Percentiles rank a stretch among this genome's conserved stretches.
phyloP scores from a whole-genome alignment of 306 rosid species.

The Vicia villosa region DNA sequence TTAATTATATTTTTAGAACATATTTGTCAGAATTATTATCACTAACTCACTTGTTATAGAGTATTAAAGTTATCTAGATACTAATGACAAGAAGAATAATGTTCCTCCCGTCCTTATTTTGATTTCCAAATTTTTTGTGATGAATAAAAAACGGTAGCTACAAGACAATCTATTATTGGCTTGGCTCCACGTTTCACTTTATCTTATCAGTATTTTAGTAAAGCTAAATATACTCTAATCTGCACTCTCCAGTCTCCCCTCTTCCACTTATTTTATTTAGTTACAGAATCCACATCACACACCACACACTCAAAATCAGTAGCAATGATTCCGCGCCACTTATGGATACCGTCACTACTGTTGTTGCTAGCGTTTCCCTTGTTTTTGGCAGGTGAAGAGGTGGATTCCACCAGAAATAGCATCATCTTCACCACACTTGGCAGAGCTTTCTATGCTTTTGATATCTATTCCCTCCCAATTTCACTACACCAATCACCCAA shows the following conservation, averaged over 20 bases:
- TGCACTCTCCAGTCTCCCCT: background rate
- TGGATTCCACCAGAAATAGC: slow-evolving; percentile 21
- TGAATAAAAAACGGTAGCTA: slow-evolving; percentile 2
- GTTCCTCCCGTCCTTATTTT: background rate
- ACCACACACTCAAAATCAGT: background rate
- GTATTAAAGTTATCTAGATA: too few species aligned
- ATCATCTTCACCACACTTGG: slow-evolving; percentile 82
- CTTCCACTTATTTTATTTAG: too few species aligned
- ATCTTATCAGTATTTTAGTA: background rate
- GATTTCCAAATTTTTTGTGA: background rate
- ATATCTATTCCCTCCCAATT: slow-evolving; percentile 63
- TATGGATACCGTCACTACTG: background rate
- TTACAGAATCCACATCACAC: background rate
- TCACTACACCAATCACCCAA: background rate
- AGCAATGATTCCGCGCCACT: slow-evolving; percentile 35
- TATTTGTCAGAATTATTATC: too few species aligned
- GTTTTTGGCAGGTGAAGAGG: slow-evolving; percentile 14
- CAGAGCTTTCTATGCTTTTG: slow-evolving; percentile 58
- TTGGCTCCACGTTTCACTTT: background rate
- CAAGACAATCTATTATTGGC: background rate
- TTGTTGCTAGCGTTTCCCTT: background rate
- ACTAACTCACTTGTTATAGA: too few species aligned
- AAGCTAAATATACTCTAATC: background rate
- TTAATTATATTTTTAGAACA: too few species aligned
- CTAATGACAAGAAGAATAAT: background rate